A percentile compares a stretch with the other conserved stretches of the same genome.
Evolutionary conservation across 306 rosid species (phyloP).

Genomic region (Corylus heterophylla): DNA sequence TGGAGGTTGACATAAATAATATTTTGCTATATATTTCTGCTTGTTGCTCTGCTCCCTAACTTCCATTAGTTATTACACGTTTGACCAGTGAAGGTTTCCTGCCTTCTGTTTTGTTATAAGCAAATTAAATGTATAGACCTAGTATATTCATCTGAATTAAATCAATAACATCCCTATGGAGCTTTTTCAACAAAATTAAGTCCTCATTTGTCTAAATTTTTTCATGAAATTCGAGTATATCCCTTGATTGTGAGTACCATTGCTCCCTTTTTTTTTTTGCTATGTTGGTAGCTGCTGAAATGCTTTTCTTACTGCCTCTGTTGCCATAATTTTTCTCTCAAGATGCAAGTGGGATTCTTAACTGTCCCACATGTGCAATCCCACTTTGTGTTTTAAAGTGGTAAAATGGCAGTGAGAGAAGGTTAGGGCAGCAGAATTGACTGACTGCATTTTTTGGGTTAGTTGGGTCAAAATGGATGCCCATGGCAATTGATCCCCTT

Average conservation of each 20-base stretch:
- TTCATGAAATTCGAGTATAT: neutral
- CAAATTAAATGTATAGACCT: neutral
- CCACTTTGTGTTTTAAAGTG: neutral
- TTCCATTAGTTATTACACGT: slow-evolving; percentile 1
- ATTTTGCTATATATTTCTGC: slow-evolving; percentile 9
- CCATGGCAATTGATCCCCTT: neutral
- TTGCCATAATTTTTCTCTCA: neutral
- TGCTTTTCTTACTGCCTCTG: neutral
- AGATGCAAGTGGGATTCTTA: neutral
- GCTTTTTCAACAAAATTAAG: neutral
- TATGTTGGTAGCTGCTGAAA: neutral
- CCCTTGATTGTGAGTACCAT: neutral
- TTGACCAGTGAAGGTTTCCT: neutral
- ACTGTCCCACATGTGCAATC: neutral
- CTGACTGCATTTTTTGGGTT: neutral
- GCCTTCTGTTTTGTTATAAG: neutral
- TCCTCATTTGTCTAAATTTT: neutral
- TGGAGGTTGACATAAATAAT: slow-evolving; percentile 63
- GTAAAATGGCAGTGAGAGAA: neutral
- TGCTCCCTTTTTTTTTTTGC: neutral
- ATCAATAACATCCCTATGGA: neutral
- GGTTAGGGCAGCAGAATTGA: neutral
- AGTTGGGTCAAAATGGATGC: neutral
- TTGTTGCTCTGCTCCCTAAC: slow-evolving; percentile 14
- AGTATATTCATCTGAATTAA: neutral